Base-by-base conservation (phyloP, 1,284 basidiomycete genomes). In the Moesziomyces parantarcticus region DNA sequence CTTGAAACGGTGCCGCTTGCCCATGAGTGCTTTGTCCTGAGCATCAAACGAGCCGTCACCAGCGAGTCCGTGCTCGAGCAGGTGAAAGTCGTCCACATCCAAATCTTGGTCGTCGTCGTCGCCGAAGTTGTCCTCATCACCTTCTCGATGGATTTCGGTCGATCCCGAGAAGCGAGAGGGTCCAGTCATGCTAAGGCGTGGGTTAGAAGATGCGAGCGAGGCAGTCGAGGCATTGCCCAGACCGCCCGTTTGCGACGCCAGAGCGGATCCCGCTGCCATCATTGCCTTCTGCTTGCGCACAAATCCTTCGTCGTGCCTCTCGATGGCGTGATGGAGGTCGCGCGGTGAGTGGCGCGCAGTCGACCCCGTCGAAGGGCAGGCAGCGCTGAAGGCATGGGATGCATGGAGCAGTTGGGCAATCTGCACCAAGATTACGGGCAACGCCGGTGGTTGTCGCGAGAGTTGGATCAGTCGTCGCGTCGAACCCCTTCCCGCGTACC, bases 291-390 rank as follows among this genome's bases (percentile, higher is more conserved):
- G 62, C 51, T 74, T 76, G 39, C 49, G 50, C 9, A 78, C 55
- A 56, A 64, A 78, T 16, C 62, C 64, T 21, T 75, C 57, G 47
- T 79, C 77, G 46, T 79, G 76, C 18, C 64, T 50, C 40, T 77
- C 77, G 53, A 79, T 70, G 13, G 76, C 76, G 20, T 77, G 77
- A 50, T 77, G 71, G 5, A 79, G 61, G 42, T 79, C 77, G 21
- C 77, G 52, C 5, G 76, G 77, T 16, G 68, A 73, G 40, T 79
- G 77, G 22, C 74, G 53, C 14, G 77, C 76, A 5, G 61, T 70
- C 8, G 61, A 65, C 18, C 69, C 58, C 10, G 69, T 64, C 5
- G 64, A 65, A 14, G 77, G 77, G 44, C 77, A 79, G 20, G 73
- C 73, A 16, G 77, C 77, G 41, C 67, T 73, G 46, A 71, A 77